A percentile compares a stretch with the other conserved stretches of the same genome.
phyloP scores from a whole-genome alignment of 2,329 filamentous ascomycete species.

The Calonectria hongkongensis region DNA sequence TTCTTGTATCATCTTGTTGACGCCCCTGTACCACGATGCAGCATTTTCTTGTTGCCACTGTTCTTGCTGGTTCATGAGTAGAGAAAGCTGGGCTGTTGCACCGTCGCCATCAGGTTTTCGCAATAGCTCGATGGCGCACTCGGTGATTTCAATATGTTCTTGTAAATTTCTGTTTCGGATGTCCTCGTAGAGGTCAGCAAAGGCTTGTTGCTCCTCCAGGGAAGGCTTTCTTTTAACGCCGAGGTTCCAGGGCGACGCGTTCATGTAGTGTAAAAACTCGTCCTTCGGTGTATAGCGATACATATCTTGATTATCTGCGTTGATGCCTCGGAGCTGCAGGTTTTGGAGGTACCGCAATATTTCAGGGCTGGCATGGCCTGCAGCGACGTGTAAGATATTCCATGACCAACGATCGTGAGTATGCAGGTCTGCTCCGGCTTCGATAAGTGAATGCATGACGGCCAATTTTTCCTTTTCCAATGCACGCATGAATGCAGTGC shows the following conservation, averaged over 20 bases:
- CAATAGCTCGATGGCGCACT: background rate
- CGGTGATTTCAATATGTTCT: background rate
- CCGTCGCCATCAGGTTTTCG: background rate
- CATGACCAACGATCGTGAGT: rapidly evolving
- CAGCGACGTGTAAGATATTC: background rate
- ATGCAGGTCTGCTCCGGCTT: constrained; percentile 1
- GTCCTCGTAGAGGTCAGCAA: background rate
- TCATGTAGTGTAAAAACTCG: background rate
- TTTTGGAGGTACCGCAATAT: constrained; percentile 7
- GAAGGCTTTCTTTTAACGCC: background rate
- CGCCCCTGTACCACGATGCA: constrained; percentile 33
- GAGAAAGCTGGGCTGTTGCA: background rate
- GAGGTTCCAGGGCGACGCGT: background rate
- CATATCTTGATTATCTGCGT: background rate
- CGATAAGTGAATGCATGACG: constrained; percentile 17
- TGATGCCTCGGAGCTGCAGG: background rate
- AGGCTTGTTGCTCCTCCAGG: background rate
- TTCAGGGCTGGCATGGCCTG: background rate
- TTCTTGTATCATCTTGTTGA: constrained; percentile 36
- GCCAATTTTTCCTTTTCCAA: rapidly evolving
- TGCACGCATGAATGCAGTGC: background rate
- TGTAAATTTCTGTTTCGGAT: background rate
- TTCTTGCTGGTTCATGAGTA: constrained; percentile 18
- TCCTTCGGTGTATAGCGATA: background rate
- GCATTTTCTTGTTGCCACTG: background rate